Percentiles rank a stretch among this genome's conserved stretches.
These are phyloP conservation scores for Achlya hypogyna DNA, from an alignment of 352 stramenopile genomes.

Conservation along the genomic window DNA sequence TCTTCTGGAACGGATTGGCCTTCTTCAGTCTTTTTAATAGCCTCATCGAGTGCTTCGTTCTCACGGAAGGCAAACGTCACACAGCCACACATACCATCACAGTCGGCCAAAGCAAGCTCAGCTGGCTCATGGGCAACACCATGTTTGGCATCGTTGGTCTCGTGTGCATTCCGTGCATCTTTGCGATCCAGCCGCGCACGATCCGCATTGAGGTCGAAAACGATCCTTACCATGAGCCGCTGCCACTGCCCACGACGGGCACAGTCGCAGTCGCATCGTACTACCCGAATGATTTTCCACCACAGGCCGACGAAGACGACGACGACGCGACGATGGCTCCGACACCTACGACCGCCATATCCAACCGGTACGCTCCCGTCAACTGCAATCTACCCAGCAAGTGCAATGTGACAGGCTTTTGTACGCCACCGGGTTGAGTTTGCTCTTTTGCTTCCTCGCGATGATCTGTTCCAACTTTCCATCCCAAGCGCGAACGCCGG, in stretches of 20 bases:
- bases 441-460: background rate
- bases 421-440: background rate
- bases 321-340: background rate
- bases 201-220: constrained; percentile 22
- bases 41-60: constrained; percentile 62
- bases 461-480: background rate
- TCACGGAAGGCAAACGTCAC: constrained; percentile 25
- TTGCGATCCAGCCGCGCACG: constrained; percentile 44
- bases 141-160: constrained; percentile 64
- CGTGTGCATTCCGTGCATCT: constrained; percentile 57
- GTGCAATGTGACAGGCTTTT: background rate
- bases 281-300: background rate
- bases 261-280: background rate
- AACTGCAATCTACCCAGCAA: background rate
- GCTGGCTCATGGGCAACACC: constrained; percentile 71
- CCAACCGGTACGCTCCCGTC: background rate
- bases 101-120: constrained; percentile 15
- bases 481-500: background rate
- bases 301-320: background rate
- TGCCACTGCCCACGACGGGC: background rate
- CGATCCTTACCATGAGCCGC: background rate
- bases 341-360: background rate
- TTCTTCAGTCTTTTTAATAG: constrained; percentile 40
- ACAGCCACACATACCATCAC: background rate
- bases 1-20: constrained; percentile 44